Evolutionary conservation across 176 grass and related monocot species (phyloP).

Genomic region (Saccharum officinarum): DNA sequence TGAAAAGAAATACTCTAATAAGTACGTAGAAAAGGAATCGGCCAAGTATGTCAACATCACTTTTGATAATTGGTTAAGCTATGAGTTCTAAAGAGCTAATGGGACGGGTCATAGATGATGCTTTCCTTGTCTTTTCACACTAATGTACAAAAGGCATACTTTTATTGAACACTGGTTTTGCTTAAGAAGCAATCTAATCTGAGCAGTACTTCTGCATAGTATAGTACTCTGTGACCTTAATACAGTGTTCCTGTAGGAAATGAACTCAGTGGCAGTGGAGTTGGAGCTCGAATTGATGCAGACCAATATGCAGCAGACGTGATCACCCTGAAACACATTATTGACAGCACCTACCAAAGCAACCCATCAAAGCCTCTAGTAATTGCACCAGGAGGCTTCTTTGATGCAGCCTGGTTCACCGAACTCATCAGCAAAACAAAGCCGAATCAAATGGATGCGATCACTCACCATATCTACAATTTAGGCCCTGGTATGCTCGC

Average conservation of each 20-base stretch:
- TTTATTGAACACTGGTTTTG: slow-evolving; percentile 9
- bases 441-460: slow-evolving; percentile 56
- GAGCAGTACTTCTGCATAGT: neutral
- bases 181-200: slow-evolving; percentile 36
- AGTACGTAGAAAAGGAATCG: neutral
- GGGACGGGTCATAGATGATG: slow-evolving; percentile 12
- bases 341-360: slow-evolving; percentile 44
- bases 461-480: slow-evolving; percentile 91
- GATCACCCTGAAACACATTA: slow-evolving; percentile 48
- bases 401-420: slow-evolving; percentile 67
- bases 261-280: slow-evolving; percentile 67
- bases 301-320: slow-evolving; percentile 68
- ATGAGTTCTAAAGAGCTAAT: slow-evolving; percentile 9
- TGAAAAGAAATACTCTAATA: slow-evolving; percentile 8
- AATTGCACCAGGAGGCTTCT: slow-evolving; percentile 73
- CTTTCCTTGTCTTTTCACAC: slow-evolving; percentile 36
- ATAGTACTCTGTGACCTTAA: neutral
- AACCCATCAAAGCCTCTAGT: slow-evolving; percentile 44
- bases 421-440: slow-evolving; percentile 66
- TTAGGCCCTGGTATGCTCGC: slow-evolving; percentile 61
- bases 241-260: slow-evolving; percentile 51
- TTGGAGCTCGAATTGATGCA: slow-evolving; percentile 53
- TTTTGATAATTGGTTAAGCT: slow-evolving; percentile 37
- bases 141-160: slow-evolving; percentile 19
- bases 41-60: slow-evolving; percentile 24